These are phyloP conservation scores for Coemansia sp. DNA, from an alignment of 192 early-diverging fungal genomes.

Conservation along the genomic window DNA sequence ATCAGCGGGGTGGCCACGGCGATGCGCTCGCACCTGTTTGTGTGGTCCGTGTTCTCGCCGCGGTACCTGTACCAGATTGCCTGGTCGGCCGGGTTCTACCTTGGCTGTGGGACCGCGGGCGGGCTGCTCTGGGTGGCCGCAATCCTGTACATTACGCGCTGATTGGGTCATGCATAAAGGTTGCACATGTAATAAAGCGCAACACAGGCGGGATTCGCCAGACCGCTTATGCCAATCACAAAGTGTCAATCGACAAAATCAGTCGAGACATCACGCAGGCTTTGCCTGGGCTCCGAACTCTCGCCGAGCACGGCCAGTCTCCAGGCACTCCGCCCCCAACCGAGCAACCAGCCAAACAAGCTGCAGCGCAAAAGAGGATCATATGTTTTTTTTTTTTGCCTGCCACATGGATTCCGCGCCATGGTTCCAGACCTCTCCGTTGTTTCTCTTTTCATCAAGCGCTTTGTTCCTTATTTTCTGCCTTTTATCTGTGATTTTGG, in stretches of 20 bases:
- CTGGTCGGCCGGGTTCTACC: slow-evolving; percentile 56
- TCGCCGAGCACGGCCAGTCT: too few relatives aligned
- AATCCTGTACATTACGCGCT: background rate
- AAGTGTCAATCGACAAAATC: too few relatives aligned
- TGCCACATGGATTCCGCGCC: too few relatives aligned
- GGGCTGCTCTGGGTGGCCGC: slow-evolving; percentile 23
- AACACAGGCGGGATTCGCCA: background rate
- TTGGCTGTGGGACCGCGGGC: slow-evolving; percentile 17
- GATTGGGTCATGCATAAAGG: background rate
- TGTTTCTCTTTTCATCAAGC: background rate
- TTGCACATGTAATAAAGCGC: background rate
- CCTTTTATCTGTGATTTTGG: background rate
- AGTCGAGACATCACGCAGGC: too few relatives aligned
- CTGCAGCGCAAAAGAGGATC: too few relatives aligned
- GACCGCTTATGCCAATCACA: background rate
- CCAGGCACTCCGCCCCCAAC: too few relatives aligned
- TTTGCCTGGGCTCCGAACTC: too few relatives aligned
- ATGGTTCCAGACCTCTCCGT: background rate
- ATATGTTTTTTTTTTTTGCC: too few relatives aligned
- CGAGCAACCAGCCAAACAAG: too few relatives aligned
- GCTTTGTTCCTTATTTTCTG: background rate
- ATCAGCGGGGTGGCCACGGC: slow-evolving; percentile 64
- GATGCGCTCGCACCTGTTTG: slow-evolving; percentile 68
- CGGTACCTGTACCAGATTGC: slow-evolving; percentile 74
- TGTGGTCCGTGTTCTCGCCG: slow-evolving; percentile 84